Base-by-base conservation (phyloP, 148 eudicot genomes). In the Arctostaphylos glauca region DNA sequence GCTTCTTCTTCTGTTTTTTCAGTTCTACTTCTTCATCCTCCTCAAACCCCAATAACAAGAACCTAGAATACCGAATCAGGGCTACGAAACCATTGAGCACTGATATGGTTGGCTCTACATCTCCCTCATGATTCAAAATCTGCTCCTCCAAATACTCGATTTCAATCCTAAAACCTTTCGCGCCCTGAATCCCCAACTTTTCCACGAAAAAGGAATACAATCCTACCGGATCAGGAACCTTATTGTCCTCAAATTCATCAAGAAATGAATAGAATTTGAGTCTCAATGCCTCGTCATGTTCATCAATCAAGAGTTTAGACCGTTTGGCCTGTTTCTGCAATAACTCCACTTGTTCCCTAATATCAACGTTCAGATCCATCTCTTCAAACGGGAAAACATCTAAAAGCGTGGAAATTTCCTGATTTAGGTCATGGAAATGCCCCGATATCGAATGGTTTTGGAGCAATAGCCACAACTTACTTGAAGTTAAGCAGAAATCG, bases 101-200 rank as follows among this genome's bases (percentile, higher is more conserved):
- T 1, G 93, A 82, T 44, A 92, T 84, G 0, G 93, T 82, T 0
- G 96, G 98, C 85, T 94, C 98, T 5, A 89, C 77, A 84, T 92
- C 98, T 7, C 93, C 95, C 47, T 90, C 95, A 66, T 92, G 92
- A 80, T 89, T 90, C 52, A 87, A 88, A 83, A 94, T 92, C 78
- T 94, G 98, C 86, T 95, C 98, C 82, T 95, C 98, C 85, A 95
- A 82, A 81, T 88, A 94, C 91, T 95, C 96, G 75, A 93, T 94
- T 83, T 95, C 98, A 56, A 53, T 38, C 82, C 94, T 88, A 52
- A 86, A 92, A 60, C 88, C 84, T 81, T 83, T 85, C 2, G 90
- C 88, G 78, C 89, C 89, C 3, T 66, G 46, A 81, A 95, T 85
- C 53, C 82, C 88, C 89, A 95, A 84, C n/a, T 83, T 87, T 5